These are phyloP conservation scores for Aspergillus sp. DNA, from an alignment of 2,329 filamentous ascomycete species.

Conservation along the genomic window DNA sequence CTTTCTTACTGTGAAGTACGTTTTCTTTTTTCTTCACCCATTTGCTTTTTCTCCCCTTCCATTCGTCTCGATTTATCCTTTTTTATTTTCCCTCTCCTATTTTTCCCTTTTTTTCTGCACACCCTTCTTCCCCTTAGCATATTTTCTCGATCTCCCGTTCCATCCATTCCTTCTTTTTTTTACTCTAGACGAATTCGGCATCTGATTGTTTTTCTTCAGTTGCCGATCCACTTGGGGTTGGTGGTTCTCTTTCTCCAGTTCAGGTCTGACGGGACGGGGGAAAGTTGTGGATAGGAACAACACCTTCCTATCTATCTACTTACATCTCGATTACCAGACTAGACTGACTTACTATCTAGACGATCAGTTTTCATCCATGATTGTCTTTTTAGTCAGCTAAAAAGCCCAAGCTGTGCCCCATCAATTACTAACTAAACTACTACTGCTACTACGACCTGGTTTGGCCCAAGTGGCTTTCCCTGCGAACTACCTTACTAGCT, in stretches of 20 bases:
- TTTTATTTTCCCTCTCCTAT: background rate
- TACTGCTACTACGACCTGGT: too few relatives aligned
- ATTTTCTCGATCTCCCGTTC: background rate
- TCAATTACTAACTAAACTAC: too few relatives aligned
- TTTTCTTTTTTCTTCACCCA: background rate
- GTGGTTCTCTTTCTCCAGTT: background rate
- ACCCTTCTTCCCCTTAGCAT: background rate
- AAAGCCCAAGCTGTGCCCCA: too few relatives aligned
- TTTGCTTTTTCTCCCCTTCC: background rate
- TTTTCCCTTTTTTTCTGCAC: background rate
- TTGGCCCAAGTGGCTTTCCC: background rate
- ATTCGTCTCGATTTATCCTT: background rate
- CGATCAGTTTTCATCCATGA: too few relatives aligned
- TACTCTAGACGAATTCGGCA: background rate
- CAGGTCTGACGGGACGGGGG: background rate
- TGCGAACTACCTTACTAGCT: background rate
- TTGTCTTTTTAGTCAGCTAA: too few relatives aligned
- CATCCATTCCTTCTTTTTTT: background rate
- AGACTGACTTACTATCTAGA: too few relatives aligned
- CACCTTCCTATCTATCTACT: background rate
- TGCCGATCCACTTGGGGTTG: constrained; percentile 2
- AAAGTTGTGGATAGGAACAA: background rate
- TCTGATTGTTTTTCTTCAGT: constrained; percentile 5
- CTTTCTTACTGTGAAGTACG: background rate
- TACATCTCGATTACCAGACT: too few relatives aligned